Evolutionary conservation across 208 protist species (phyloP).

Genomic region (Novymonas esmeraldas): DNA sequence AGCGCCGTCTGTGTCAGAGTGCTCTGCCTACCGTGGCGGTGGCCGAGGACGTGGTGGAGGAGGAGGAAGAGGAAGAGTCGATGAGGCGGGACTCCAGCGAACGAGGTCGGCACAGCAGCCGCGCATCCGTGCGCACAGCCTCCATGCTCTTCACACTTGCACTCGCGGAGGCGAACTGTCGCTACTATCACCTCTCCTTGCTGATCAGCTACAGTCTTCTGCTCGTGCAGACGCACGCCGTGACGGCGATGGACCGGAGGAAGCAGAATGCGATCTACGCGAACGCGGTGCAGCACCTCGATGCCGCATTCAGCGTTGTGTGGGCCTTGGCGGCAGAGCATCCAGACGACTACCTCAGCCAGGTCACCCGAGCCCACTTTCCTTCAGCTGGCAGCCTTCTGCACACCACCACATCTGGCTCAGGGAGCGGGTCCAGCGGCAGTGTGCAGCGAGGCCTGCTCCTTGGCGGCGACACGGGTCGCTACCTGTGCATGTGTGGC

Average conservation of each 20-base stretch:
- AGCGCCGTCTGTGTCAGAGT: too few relatives aligned
- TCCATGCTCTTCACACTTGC: not conserved
- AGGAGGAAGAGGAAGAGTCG: too few relatives aligned
- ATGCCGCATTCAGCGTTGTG: not conserved
- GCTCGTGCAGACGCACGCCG: slow-evolving; percentile 1
- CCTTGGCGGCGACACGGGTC: not conserved
- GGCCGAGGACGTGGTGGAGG: too few relatives aligned
- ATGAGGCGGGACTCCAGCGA: too few relatives aligned
- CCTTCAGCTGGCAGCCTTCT: not conserved
- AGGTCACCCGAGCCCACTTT: not conserved
- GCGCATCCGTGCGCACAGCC: too few relatives aligned
- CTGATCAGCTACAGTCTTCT: slow-evolving; percentile 17
- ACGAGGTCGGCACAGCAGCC: too few relatives aligned
- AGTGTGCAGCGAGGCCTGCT: not conserved
- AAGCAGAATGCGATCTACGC: slow-evolving; percentile 11
- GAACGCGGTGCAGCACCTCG: slow-evolving; percentile 11
- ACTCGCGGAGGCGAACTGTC: slow-evolving; percentile 12
- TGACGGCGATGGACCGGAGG: slow-evolving; percentile 11
- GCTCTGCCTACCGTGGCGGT: too few relatives aligned
- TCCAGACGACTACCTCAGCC: too few relatives aligned
- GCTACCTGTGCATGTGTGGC: not conserved
- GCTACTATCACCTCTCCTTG: slow-evolving; percentile 11
- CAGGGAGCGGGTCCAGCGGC: not conserved
- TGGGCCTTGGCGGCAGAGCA: not conserved
- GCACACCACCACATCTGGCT: not conserved